phyloP scores from a whole-genome alignment of 2,329 filamentous ascomycete genomes.

The Trichophyton schoenleinii region DNA sequence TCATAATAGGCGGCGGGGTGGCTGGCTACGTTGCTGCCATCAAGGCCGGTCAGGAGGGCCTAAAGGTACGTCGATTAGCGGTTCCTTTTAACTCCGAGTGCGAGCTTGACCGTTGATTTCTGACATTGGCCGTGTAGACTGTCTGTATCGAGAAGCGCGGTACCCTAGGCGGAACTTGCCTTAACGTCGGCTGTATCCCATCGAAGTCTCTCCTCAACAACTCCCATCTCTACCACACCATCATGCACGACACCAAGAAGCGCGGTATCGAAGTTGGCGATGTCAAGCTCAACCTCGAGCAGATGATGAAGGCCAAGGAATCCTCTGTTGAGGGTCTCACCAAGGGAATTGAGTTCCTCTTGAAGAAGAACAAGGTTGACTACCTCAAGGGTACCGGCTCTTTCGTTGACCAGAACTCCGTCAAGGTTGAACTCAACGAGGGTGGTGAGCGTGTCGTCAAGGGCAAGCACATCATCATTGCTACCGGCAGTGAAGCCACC shows the following conservation, averaged over 20 bases:
- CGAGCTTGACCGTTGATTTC: neutral
- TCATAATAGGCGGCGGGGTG: conserved; percentile 96
- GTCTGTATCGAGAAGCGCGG: conserved; percentile 98
- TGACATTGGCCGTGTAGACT: conserved; percentile 45
- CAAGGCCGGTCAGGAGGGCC: conserved; percentile 92
- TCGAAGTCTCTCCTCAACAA: conserved; percentile 99
- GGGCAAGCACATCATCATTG: conserved; percentile 97
- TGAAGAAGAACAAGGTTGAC: conserved; percentile 99
- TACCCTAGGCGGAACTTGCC: conserved; percentile 83
- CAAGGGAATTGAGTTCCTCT: conserved; percentile 93
- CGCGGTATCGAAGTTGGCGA: conserved; percentile 95
- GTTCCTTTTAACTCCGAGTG: neutral
- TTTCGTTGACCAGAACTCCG: conserved; percentile 77
- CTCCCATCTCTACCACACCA: conserved; percentile 94
- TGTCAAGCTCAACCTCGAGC: conserved; percentile 85
- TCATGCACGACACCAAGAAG: conserved; percentile 91
- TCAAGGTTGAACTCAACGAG: conserved; percentile 81
- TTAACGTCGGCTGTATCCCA: conserved; percentile 98
- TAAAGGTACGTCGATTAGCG: conserved; percentile 56
- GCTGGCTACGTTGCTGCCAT: conserved; percentile 98
- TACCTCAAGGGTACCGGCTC: conserved; percentile 89
- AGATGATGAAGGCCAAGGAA: conserved; percentile 99
- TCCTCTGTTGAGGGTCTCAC: conserved; percentile 77
- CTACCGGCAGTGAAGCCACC: conserved; percentile 87
- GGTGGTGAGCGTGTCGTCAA: conserved; percentile 78